A percentile compares a stretch with the other conserved stretches of the same genome.
Evolutionary conservation across 2,329 filamentous ascomycete genomes (phyloP).

Genomic region (Bretziella fagacearum): DNA sequence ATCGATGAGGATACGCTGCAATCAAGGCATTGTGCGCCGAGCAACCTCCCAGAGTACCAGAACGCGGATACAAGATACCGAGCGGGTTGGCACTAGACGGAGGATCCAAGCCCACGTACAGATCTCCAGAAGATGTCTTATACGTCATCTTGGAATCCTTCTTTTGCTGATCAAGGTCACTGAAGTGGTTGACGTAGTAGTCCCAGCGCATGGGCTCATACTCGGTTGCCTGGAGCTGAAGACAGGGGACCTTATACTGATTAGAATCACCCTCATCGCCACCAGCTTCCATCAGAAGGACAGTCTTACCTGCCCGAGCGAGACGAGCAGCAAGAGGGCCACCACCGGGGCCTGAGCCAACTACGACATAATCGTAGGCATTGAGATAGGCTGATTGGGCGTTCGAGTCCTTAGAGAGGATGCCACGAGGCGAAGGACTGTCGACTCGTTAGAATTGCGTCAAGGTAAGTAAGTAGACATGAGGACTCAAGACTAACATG

Average conservation of each 20-base stretch:
- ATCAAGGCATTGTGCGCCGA: constrained; percentile 21
- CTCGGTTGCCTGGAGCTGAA: constrained; percentile 18
- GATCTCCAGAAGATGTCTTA: constrained; percentile 21
- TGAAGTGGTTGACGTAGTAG: constrained; percentile 45
- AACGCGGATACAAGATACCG: constrained; percentile 25
- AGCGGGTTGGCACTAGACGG: constrained; percentile 23
- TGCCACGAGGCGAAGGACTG: too few species aligned
- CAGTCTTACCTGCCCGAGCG: constrained; percentile 36
- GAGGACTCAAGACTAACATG: not conserved
- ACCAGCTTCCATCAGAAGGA: constrained; percentile 41
- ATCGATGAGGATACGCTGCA: constrained; percentile 20
- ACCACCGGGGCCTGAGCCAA: constrained; percentile 39
- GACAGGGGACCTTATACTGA: constrained; percentile 19
- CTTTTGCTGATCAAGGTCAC: constrained; percentile 19
- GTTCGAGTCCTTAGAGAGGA: too few species aligned
- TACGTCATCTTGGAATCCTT: constrained; percentile 35
- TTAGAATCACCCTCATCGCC: constrained; percentile 30
- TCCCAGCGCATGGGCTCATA: constrained; percentile 30
- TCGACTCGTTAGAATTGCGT: too few species aligned
- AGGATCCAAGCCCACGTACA: constrained; percentile 18
- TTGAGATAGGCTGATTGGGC: too few species aligned
- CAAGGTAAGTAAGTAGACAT: too few species aligned
- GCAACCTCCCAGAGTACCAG: constrained; percentile 23
- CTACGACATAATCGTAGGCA: constrained; percentile 41
- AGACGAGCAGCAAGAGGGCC: constrained; percentile 37